phyloP scores from a whole-genome alignment of 2,329 filamentous ascomycete species.

The Monascus ruber region DNA sequence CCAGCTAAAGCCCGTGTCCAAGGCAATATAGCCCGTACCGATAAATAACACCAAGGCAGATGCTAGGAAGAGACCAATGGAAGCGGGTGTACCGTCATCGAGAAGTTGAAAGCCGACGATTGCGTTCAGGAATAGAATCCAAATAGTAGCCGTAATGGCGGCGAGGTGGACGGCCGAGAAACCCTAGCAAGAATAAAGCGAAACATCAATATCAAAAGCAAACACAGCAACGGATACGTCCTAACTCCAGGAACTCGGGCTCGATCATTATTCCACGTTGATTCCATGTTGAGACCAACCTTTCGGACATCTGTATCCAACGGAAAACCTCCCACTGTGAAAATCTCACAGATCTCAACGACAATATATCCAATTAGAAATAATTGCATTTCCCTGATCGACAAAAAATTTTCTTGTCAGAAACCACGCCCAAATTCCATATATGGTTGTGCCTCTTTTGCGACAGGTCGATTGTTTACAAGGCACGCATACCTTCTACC shows the following conservation, averaged over 20 bases:
- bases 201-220: background rate
- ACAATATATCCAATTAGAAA: slow-evolving; percentile 81
- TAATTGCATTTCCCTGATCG: slow-evolving; percentile 79
- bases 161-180: slow-evolving; percentile 88
- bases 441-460: no score
- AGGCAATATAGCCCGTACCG: slow-evolving; percentile 87
- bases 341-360: slow-evolving; percentile 89
- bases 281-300: slow-evolving; percentile 39
- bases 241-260: background rate
- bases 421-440: no score
- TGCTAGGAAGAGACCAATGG: slow-evolving; percentile 59
- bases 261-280: background rate
- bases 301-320: slow-evolving; percentile 55
- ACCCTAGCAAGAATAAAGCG: slow-evolving; percentile 39
- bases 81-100: slow-evolving; percentile 83
- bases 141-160: slow-evolving; percentile 74
- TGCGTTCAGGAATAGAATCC: slow-evolving; percentile 86
- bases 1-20: slow-evolving; percentile 84
- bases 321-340: slow-evolving; percentile 84
- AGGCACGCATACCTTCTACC: slow-evolving; percentile 60
- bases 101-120: slow-evolving; percentile 86
- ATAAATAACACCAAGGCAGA: slow-evolving; percentile 67
- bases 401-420: background rate
- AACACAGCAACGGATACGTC: no score
- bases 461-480: no score